Percentiles rank a stretch among this genome's conserved stretches.
Evolutionary conservation across 2,329 filamentous ascomycete species (phyloP).

Genomic region (Ophiosphaerella herpotricha): DNA sequence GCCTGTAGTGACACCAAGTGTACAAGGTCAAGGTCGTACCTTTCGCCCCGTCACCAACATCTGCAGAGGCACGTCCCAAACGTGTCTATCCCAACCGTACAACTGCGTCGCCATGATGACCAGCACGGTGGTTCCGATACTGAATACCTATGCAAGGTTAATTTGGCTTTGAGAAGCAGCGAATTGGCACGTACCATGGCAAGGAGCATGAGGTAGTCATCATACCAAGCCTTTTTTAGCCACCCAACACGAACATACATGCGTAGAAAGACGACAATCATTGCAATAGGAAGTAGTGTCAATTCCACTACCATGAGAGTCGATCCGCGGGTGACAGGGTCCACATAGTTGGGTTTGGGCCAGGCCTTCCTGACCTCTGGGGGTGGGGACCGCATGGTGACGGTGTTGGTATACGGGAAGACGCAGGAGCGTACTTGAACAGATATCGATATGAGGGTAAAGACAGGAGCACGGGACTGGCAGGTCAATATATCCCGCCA

Average conservation of each 20-base stretch:
- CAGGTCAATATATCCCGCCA: conserved; percentile 30
- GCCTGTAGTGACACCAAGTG: conserved; percentile 19
- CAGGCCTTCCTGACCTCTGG: conserved; percentile 44
- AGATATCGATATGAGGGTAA: conserved; percentile 21
- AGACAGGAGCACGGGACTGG: conserved; percentile 33
- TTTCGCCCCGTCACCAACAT: conserved; percentile 42
- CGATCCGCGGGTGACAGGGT: conserved; percentile 49
- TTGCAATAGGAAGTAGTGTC: conserved; percentile 43
- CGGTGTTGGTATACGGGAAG: conserved; percentile 15
- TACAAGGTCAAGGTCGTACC: conserved; percentile 27
- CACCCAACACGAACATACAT: conserved; percentile 44
- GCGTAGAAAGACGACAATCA: conserved; percentile 41
- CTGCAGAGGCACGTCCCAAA: conserved; percentile 39
- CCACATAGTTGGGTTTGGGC: conserved; percentile 51
- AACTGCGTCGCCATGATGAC: conserved; percentile 43
- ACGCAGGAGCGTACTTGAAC: conserved; percentile 22
- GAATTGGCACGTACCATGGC: conserved; percentile 36
- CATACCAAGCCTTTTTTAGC: conserved; percentile 46
- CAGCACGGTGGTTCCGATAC: conserved; percentile 36
- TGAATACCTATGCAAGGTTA: conserved; percentile 35
- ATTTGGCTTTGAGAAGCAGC: conserved; percentile 9
- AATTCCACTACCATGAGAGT: conserved; percentile 49
- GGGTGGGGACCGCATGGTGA: conserved; percentile 41
- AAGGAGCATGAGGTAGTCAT: conserved; percentile 46
- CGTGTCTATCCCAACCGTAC: conserved; percentile 47